Evolutionary conservation across 306 rosid genomes (phyloP).

Genomic region (cucumber (Cucumis sativus)): Cucumber_9930_V3 NC_026659.2:30380501-30381000

Average conservation of each 20-base stretch:
- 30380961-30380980: constrained; percentile 3
- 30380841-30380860: neutral
- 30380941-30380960: neutral
- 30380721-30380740: neutral
- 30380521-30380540: neutral
- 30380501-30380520: neutral
- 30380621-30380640: neutral
- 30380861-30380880: neutral
- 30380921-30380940: neutral
- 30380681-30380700: neutral
- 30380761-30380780: neutral
- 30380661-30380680: too few species aligned
- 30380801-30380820: constrained; percentile 6
- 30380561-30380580: constrained; percentile 3
- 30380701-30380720: neutral
- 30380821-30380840: constrained; percentile 3
- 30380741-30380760: neutral
- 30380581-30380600: neutral
- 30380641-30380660: neutral
- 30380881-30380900: neutral
- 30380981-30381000: neutral
- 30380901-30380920: neutral
- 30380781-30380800: constrained; percentile 6
- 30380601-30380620: neutral
- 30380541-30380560: neutral